Base-by-base conservation (phyloP, 2,329 filamentous ascomycete species). In the Fusarium buxicola region DNA sequence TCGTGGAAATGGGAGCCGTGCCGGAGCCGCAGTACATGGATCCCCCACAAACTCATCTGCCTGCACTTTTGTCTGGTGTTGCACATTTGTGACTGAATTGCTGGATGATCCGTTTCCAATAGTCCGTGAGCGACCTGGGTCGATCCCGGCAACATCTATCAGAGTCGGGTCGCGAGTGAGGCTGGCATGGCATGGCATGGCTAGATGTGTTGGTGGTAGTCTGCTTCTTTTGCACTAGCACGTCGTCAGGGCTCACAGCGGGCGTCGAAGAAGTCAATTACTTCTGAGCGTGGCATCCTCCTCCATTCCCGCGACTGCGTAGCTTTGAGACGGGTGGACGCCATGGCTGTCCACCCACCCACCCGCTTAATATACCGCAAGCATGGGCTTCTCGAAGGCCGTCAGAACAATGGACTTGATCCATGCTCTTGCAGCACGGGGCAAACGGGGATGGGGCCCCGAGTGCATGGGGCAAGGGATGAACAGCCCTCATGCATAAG, bases 361-460 rank as follows among this genome's bases (percentile, higher is more conserved):
- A 34, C 43, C 31, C 36, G 28, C 21, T 32, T 38, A 64, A 28
- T 18, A 28, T 18, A 50, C 31, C 25, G 32, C 31, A 50, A 34
- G 8, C 25, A 16, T 40, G 35, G 40, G 50, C 68, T 73, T 73
- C 71, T 73, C 63, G 71, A 73, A 73, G 62, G 49, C 51, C 53
- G 41, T 57, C 60, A 65, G 71, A 73, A 71, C 59, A 60, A 67
- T 63, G 55, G 43, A 46, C 56, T 18, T 58, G 48, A 63, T 56
- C 67, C 57, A 68, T 69, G 63, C 49, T 55, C 50, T 36, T 60
- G 63, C 50, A 67, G 66, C 57, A 69, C 64, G 63, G 67, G 65
- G 65, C 63, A 65, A 18, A 56, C 49, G 58, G 61, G 61, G 50
- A 67, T 55, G 67, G 60, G 60, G 56, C 60, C 59, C 61, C 54